Base-by-base conservation (phyloP, 1,284 basidiomycete species). In the Athelia psychrophila region DNA sequence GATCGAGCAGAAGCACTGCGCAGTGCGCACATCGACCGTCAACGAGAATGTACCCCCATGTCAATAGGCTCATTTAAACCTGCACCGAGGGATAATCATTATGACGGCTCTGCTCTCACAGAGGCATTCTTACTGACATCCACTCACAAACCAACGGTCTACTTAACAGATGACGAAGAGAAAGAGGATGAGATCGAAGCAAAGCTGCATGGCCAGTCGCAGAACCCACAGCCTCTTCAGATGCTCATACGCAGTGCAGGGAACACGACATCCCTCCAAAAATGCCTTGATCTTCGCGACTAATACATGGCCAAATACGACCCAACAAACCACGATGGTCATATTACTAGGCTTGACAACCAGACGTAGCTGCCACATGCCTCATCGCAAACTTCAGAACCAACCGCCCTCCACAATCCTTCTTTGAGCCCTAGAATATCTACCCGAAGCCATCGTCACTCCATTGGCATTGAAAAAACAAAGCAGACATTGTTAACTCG, bases 301-400 rank as follows among this genome's bases (percentile, higher is more conserved):
- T 97, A 96, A 69, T 98, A 97, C 72, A 93, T 95, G 73, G 60
- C 75, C 13, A 80, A 82, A 51, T 96, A 98, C 70, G 91, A 97
- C 67, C 95, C 95, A 0, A 81, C 82, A 57, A n/a, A 97, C 67
- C 83, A 93, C 65, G 95, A 97, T 59, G 89, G 84, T 0, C 60
- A 73, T 15, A 93, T 93, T 63, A 71, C 72, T 16, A 85, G 86
- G 13, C 72, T 90, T 52, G 69, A 74, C 23, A 75, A 84, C 42
- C n/a, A 2, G 87, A 84, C 52, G 87, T 91, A 1, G 77, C 77
- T 24, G 83, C 88, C 16, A 74, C 88, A 15, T 79, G 80, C 30
- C 81, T 88, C 1, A 82, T 90, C 59, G 75, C 74, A 15, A 73
- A 81, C 48, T 64, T 70, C 22, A 56, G 68, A 52, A 69, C 58